phyloP scores from a whole-genome alignment of 495 filamentous ascomycete genomes.

The Podospora tetraspora region DNA sequence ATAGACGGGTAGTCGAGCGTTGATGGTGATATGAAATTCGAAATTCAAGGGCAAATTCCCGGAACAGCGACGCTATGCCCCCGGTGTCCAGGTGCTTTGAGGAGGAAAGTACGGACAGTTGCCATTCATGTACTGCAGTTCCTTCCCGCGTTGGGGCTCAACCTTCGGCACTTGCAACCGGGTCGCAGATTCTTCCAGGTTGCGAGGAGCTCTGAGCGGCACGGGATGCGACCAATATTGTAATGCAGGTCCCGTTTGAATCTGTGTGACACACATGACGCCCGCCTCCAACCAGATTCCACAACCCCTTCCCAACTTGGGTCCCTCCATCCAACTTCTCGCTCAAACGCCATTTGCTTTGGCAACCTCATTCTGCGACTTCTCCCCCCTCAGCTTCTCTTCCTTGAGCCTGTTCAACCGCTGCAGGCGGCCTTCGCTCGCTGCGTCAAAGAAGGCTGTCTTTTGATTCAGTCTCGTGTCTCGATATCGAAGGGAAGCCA shows the following conservation, averaged over 20 bases:
- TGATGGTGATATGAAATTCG: background rate
- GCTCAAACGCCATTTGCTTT: background rate
- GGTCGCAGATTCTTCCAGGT: background rate
- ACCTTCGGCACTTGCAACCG: background rate
- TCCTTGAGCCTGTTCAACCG: constrained; percentile 23
- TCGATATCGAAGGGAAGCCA: background rate
- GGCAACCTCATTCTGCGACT: background rate
- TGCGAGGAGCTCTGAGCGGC: background rate
- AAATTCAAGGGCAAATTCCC: background rate
- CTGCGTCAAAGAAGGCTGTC: constrained; percentile 44
- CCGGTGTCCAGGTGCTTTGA: too few species aligned
- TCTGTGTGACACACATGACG: background rate
- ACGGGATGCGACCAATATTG: too few species aligned
- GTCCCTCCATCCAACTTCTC: background rate
- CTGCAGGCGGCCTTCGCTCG: constrained; percentile 44
- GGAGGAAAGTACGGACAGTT: background rate
- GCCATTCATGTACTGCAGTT: background rate
- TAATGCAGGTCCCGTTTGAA: background rate
- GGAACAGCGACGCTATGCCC: too few species aligned
- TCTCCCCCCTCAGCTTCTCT: constrained; percentile 6
- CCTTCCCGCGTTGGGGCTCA: background rate
- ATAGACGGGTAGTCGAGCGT: background rate
- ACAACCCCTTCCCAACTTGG: too few species aligned
- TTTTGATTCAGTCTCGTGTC: background rate
- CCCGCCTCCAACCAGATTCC: too few species aligned